Conservation (phyloP, 179 eudicot species). For the Monotropa hypopitys region DNA sequence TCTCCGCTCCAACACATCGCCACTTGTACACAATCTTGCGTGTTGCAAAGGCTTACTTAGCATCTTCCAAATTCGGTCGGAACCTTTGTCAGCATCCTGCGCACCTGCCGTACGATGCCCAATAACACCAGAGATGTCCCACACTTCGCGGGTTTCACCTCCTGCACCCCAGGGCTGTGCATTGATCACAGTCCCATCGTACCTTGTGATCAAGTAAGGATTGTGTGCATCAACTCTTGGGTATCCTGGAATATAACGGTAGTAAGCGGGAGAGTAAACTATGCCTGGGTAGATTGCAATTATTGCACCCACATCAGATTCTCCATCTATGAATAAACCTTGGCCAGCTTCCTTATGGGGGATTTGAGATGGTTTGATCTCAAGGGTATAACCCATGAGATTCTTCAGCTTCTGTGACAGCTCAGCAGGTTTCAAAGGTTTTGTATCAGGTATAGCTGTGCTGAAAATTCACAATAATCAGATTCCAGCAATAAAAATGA, state of each 20-base stretch:
- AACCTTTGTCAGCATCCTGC: slow-evolving; percentile 29
- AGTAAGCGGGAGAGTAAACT: slow-evolving; percentile 78
- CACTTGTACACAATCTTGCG: slow-evolving; percentile 15
- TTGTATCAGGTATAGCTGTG: slow-evolving; percentile 60
- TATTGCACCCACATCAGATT: slow-evolving; percentile 74
- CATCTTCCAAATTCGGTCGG: slow-evolving; percentile 75
- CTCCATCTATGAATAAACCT: slow-evolving; percentile 73
- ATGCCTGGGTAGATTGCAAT: slow-evolving; percentile 92
- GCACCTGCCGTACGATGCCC: neutral
- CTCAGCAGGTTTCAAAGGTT: slow-evolving; percentile 44
- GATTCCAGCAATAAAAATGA: slow-evolving; percentile 3
- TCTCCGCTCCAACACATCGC: slow-evolving; percentile 70
- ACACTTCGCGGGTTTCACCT: slow-evolving; percentile 51
- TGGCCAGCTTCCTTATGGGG: slow-evolving; percentile 81
- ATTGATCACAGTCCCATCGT: slow-evolving; percentile 80
- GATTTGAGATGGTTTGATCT: slow-evolving; percentile 60
- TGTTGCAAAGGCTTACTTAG: slow-evolving; percentile 67
- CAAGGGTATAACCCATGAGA: slow-evolving; percentile 62
- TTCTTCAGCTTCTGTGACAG: slow-evolving; percentile 48
- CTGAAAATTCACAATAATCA: slow-evolving; percentile 34
- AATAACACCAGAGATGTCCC: slow-evolving; percentile 39
- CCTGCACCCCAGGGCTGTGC: slow-evolving; percentile 92
- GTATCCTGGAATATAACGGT: slow-evolving; percentile 86
- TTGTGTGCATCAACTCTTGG: slow-evolving; percentile 68
- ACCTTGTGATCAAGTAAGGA: slow-evolving; percentile 75